phyloP scores from a whole-genome alignment of 805 yeast genomes.

The Groenewaldozyma tartarivorans region DNA sequence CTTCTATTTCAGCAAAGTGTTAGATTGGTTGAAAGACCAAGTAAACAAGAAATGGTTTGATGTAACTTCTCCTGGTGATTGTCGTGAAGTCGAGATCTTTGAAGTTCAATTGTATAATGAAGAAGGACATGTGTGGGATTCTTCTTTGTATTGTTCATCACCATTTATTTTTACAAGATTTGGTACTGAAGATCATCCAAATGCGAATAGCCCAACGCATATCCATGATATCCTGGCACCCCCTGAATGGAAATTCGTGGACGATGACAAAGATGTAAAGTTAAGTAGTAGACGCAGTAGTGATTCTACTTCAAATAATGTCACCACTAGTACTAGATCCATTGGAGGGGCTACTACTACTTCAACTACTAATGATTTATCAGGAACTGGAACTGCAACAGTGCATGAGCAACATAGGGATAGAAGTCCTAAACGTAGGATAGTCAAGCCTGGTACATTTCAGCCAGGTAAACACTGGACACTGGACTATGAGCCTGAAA shows the following conservation, averaged over 20 bases:
- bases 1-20: neutral
- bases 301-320: too few relatives aligned
- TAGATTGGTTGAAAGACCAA: neutral
- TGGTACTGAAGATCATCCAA: constrained; percentile 1
- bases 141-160: constrained; percentile 6
- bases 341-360: neutral
- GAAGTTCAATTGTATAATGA: constrained; percentile 15
- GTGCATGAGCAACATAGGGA: too few relatives aligned
- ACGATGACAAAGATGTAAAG: constrained; percentile 4
- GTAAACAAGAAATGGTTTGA: constrained; percentile 19
- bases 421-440: too few relatives aligned
- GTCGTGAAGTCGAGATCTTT: constrained; percentile 49
- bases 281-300: neutral
- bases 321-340: too few relatives aligned
- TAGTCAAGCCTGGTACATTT: too few relatives aligned
- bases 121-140: constrained; percentile 21
- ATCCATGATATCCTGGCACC: constrained; percentile 16
- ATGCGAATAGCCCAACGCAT: constrained; percentile 5
- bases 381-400: neutral
- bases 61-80: constrained; percentile 33
- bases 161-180: constrained; percentile 10
- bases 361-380: neutral
- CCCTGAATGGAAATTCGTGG: constrained; percentile 13
- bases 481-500: constrained; percentile 48
- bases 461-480: constrained; percentile 42